Evolutionary conservation across 768 basidiomycete genomes (phyloP), one percentile per base, ranked within the genome.

Genomic region (Lactarius tabidus): DNA sequence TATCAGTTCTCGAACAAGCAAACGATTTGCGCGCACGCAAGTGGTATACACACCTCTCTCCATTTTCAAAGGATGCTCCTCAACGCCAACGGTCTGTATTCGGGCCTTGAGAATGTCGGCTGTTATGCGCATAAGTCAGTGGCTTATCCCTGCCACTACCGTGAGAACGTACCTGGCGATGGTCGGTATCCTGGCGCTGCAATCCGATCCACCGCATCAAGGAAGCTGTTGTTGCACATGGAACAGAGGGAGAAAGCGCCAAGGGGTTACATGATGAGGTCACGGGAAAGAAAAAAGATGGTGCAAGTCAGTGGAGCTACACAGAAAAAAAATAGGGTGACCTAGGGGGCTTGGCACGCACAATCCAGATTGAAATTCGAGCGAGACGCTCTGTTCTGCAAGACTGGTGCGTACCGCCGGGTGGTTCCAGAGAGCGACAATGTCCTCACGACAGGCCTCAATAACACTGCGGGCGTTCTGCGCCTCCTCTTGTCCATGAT

Each of bases 101-200:
- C 87, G 80, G 18, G 86, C 85, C 59, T 82, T 83, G 56, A 90
- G 75, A 35, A 90, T 81, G 69, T 90, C 88, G 29, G 82, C 86
- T 84, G 69, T 17, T 35, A 33, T 7, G n/a, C 2, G 33, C 45
- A 36, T 57, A 26, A 10, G 28, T 58, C 26, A 57, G 38, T 20
- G 35, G 45, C 35, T 31, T 29, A 41, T 41, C 39, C 14, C 23
- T 15, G 6, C n/a, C 2, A 51, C 6, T n/a, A 48, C 14, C 38
- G 33, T 18, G 20, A 39, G 7, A 15, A 48, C 79, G 20, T 69
- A 84, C 85, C 80, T 67, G 81, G 71, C 6, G 78, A 80, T 6
- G 88, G 88, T 29, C 75, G 68, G 69, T 87, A 90, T 59, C 79
- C 75, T 58, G 77, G 76, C 15, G 75, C 70, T 5, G 84, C 80